Base-by-base conservation (phyloP, 2,329 filamentous ascomycete species). In the Colletotrichum limetticola region DNA sequence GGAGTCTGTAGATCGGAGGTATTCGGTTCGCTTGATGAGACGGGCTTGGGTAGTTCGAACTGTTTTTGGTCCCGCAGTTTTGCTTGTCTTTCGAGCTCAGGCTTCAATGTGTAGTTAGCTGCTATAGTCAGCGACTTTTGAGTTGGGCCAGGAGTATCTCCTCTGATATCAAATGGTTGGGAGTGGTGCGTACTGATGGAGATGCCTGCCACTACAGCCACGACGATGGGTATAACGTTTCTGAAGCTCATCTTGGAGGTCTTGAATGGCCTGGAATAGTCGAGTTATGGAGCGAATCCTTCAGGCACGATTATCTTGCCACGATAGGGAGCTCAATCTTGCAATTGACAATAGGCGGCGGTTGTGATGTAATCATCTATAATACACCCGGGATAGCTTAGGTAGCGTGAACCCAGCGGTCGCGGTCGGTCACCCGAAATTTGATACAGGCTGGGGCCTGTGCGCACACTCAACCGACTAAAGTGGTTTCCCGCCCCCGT, bases 81-180 rank as follows among this genome's bases (percentile, higher is more conserved):
- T 49, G 61, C 46, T n/a, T 73, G 71, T 37, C 70, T 49, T 66
- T 73, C 56, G 14, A 73, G 56, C 19, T 14, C 61, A 12, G 71
- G 71, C 61, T 66, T 66, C 19, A 73, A 35, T 19, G 71, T 73
- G 24, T 73, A 71, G 12, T 56, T 58, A 28, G 71, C 71, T 73
- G 49, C 8, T 22, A 57, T 32, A n/a, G 14, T 68, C 14, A 71
- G 35, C 12, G 35, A n/a, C 19, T 49, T 56, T n/a, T 12, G 14
- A 6, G 59, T 22, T 32, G 37, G 11, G 60, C 24, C 26, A 35
- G 9, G 16, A 7, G 22, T 9, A 11, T 49, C 9, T 56, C 5
- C n/a, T 37, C 22, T 65, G 14, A 19, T 16, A 32, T 65, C n/a
- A 19, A 24, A 19, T 8, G 32, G 7, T 14, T 22, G n/a, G 52